Evolutionary conservation across 164 flowering plant genomes (phyloP).

Genomic region (Chimonanthus salicifolius): DNA sequence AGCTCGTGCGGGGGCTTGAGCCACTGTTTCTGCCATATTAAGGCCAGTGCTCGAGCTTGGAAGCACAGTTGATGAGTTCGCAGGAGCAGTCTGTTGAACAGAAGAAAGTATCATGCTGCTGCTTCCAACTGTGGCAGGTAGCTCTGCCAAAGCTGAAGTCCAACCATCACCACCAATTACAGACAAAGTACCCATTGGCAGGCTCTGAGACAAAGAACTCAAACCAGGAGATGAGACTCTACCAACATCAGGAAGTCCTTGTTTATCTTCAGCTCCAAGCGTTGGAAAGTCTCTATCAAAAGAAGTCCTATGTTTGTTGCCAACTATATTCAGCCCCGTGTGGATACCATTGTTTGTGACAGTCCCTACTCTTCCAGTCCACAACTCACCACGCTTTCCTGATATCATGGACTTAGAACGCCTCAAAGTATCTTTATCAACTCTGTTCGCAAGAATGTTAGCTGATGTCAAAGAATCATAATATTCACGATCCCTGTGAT

Average conservation of each 20-base stretch:
- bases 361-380: slow-evolving; percentile 26
- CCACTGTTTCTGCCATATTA: slow-evolving; percentile 92
- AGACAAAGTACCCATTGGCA: slow-evolving; percentile 53
- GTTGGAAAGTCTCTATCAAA: slow-evolving; percentile 68
- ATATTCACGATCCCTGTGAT: slow-evolving; percentile 22
- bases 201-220: slow-evolving; percentile 43
- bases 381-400: slow-evolving; percentile 45
- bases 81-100: slow-evolving; percentile 34
- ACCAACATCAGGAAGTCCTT: slow-evolving; percentile 40
- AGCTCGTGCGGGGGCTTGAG: slow-evolving; percentile 61
- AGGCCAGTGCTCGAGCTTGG: slow-evolving; percentile 42
- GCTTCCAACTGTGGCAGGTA: slow-evolving; percentile 49
- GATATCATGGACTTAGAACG: slow-evolving; percentile 64
- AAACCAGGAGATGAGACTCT: slow-evolving; percentile 73
- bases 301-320: slow-evolving; percentile 38
- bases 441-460: slow-evolving; percentile 20
- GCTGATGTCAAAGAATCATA: slow-evolving; percentile 31
- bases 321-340: slow-evolving; percentile 22
- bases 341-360: slow-evolving; percentile 27
- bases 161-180: slow-evolving; percentile 72
- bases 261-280: slow-evolving; percentile 66
- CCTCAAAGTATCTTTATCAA: slow-evolving; percentile 43
- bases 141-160: slow-evolving; percentile 86
- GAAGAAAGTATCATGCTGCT: slow-evolving; percentile 28
- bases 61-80: slow-evolving; percentile 21